phyloP scores from a whole-genome alignment of 23 red algal genomes.

The Agarophyton chilense region DNA sequence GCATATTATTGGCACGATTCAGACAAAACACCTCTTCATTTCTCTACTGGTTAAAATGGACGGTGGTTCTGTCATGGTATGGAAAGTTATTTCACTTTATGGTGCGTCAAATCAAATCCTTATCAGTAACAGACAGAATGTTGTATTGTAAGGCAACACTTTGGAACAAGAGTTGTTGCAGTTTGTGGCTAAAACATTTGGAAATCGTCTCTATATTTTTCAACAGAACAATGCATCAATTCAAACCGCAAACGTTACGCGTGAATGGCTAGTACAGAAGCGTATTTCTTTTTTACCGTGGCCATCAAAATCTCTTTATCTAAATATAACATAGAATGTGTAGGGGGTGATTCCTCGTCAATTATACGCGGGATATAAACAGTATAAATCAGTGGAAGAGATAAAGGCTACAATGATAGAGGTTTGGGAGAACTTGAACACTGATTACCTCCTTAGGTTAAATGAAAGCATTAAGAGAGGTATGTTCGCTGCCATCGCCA shows the following conservation, averaged over 20 bases:
- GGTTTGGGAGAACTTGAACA: background rate
- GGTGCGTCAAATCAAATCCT: background rate
- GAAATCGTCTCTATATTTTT: background rate
- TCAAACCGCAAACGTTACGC: background rate
- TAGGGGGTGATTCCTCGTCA: background rate
- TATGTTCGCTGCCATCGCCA: background rate
- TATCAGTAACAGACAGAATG: background rate
- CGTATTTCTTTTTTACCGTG: too few species aligned
- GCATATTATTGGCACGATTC: too few species aligned
- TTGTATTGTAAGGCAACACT: background rate
- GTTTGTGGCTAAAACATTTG: background rate
- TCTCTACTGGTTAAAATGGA: too few species aligned
- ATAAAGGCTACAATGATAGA: background rate
- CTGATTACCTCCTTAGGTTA: background rate
- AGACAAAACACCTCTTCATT: too few species aligned
- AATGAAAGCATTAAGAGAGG: background rate
- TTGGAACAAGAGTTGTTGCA: slow-evolving; percentile 1
- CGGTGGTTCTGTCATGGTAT: too few species aligned
- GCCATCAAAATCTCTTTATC: too few species aligned
- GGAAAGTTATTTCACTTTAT: slow-evolving; percentile 10
- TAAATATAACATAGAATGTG: background rate
- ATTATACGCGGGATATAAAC: background rate
- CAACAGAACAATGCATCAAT: slow-evolving; percentile 14
- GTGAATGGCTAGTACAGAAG: too few species aligned
- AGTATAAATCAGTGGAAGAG: background rate